A percentile compares a stretch with the other conserved stretches of the same genome.
These are phyloP conservation scores for Saccharum hybrid DNA, from an alignment of 202 grass and related monocot genomes.

Conservation along the genomic window DNA sequence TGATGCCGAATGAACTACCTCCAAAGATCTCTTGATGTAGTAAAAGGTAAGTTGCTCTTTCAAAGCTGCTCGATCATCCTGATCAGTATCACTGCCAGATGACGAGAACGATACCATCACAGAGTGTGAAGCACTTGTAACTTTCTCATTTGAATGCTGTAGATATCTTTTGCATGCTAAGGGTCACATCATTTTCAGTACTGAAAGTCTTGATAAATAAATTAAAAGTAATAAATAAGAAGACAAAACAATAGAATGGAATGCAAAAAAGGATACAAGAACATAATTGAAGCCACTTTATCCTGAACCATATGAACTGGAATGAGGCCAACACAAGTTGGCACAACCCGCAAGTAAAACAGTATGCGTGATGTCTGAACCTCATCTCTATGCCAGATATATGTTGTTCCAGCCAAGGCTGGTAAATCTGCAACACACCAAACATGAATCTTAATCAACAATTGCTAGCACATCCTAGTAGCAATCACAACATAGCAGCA, in stretches of 20 bases:
- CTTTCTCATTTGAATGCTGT: conserved; percentile 92
- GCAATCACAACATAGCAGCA: conserved; percentile 16
- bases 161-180: conserved; percentile 77
- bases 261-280: conserved; percentile 74
- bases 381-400: conserved; percentile 77
- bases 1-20: conserved; percentile 48
- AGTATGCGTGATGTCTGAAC: conserved; percentile 84
- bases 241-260: conserved; percentile 1
- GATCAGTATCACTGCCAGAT: conserved; percentile 62
- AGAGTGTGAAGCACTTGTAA: conserved; percentile 82
- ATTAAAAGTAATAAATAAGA: conserved; percentile 27
- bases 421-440: conserved; percentile 58
- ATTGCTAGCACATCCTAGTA: conserved; percentile 33
- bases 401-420: conserved; percentile 51
- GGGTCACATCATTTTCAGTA: conserved; percentile 35
- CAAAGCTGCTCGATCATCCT: conserved; percentile 62
- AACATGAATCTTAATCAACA: conserved; percentile 26
- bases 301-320: conserved; percentile 59
- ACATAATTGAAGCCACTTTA: conserved; percentile 63
- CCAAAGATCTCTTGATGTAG: conserved; percentile 75
- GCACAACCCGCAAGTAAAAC: conserved; percentile 88
- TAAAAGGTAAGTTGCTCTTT: conserved; percentile 86
- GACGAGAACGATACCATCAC: conserved; percentile 86
- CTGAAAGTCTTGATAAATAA: background rate
- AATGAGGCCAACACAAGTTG: conserved; percentile 70